phyloP scores from a whole-genome alignment of 2,329 filamentous ascomycete species.

The Pseudogymnoascus sp. region DNA sequence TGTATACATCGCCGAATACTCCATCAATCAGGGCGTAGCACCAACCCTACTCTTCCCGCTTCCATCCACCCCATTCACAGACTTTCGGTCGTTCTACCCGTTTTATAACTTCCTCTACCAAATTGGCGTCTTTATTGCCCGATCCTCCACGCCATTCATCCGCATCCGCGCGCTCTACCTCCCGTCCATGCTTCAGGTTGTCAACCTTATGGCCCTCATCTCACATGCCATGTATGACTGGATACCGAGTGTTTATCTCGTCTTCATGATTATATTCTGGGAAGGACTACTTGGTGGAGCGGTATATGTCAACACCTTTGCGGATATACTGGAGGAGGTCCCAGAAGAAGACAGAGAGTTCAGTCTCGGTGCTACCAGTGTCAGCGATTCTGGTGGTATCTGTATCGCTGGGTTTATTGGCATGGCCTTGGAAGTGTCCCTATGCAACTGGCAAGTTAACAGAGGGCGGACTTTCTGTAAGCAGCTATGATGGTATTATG shows the following conservation, averaged over 20 bases:
- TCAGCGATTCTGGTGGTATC: slow-evolving; percentile 87
- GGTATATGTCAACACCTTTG: slow-evolving; percentile 95
- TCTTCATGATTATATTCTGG: slow-evolving; percentile 86
- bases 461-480: slow-evolving; percentile 70
- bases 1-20: slow-evolving; percentile 94
- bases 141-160: slow-evolving; percentile 82
- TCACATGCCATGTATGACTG: slow-evolving; percentile 73
- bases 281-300: slow-evolving; percentile 84
- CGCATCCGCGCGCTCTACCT: slow-evolving; percentile 75
- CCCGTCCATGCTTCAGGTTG: slow-evolving; percentile 73
- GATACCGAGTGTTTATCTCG: slow-evolving; percentile 76
- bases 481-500: background rate
- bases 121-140: slow-evolving; percentile 87
- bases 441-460: slow-evolving; percentile 80
- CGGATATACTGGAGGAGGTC: slow-evolving; percentile 82
- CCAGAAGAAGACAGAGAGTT: slow-evolving; percentile 77
- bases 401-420: slow-evolving; percentile 80
- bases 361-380: slow-evolving; percentile 79
- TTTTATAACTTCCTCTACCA: slow-evolving; percentile 95
- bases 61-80: slow-evolving; percentile 63
- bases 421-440: slow-evolving; percentile 70
- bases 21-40: slow-evolving; percentile 90
- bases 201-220: slow-evolving; percentile 67
- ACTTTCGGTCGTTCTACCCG: slow-evolving; percentile 85
- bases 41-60: slow-evolving; percentile 87